phyloP scores from a whole-genome alignment of 495 filamentous ascomycete genomes.

The Neurospora discreta region DNA sequence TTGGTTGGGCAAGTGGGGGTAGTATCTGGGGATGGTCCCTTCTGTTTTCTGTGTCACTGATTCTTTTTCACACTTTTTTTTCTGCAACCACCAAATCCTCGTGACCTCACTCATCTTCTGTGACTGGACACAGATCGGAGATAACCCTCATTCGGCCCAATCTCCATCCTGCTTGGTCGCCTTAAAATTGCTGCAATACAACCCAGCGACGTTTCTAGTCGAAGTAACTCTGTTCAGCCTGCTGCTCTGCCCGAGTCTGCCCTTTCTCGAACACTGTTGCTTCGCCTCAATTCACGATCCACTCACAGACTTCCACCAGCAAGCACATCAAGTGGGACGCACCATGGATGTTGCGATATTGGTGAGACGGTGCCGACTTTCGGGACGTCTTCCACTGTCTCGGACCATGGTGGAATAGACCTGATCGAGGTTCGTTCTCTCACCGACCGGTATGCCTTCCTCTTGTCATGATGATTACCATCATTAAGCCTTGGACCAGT shows the following conservation, averaged over 20 bases:
- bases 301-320: neutral
- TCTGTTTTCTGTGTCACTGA: neutral
- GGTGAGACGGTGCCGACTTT: neutral
- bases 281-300: neutral
- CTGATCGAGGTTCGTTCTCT: neutral
- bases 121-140: neutral
- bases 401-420: neutral
- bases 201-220: neutral
- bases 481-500: neutral
- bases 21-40: neutral
- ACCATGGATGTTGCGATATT: neutral
- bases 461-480: neutral
- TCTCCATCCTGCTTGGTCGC: neutral
- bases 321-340: neutral
- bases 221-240: neutral
- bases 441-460: neutral
- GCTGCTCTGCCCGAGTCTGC: neutral
- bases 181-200: neutral
- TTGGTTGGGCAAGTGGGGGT: neutral
- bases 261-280: neutral
- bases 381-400: neutral
- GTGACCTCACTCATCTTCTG: neutral
- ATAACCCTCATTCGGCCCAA: neutral
- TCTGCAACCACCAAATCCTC: neutral
- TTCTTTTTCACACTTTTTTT: neutral